Evolutionary conservation across 768 basidiomycete species (phyloP), one percentile per base, ranked within the genome.

Genomic region (Naganishia friedmannii): DNA sequence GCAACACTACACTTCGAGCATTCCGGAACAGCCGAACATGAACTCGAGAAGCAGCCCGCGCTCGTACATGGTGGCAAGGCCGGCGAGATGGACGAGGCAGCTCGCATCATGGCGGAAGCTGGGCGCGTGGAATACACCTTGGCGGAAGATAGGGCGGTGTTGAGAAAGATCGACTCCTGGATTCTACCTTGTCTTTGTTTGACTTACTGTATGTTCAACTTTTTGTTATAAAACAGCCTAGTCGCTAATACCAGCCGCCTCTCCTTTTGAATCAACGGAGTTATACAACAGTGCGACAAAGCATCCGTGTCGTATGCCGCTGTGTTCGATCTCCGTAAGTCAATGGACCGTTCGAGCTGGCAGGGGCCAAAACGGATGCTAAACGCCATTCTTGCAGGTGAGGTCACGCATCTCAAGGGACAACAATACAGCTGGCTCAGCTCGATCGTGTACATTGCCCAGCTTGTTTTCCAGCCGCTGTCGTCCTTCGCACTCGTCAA

Each of bases 301-400:
- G 84, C 84, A 1, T 84, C 84, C 1, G 73, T 86, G 28, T 84
- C 84, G 13, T 86, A 85, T 71, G 82, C 85, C 0, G 83, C 85
- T 8, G 83, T 85, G 9, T 86, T 57, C 32, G 56, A 57, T 57
- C 56, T 57, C 19, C 56, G 56, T 57, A 57, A 57, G 56, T 57
- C 5, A 8, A 15, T 46, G 76, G 17, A 9, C 10, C 19, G 3
- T 10, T 28, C 29, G 17, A 7, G 5, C 19, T 31, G 3, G n/a
- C 12, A 8, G 29, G 53, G 6, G 12, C 34, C 34, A 37, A 54
- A 54, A 5, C 12, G 2, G 29, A 6, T 34, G 13, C 29, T 34
- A 9, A 57, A 12, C 3, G 17, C 32, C 31, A 28, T 57, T 57
- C 56, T 57, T 32, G 39, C 26, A 65, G 56, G 56, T 57, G 55